Percentiles rank a stretch among this genome's conserved stretches.
These are phyloP conservation scores for Datura wrightii DNA, from an alignment of 257 asterid species.

Conservation along the genomic window DNA sequence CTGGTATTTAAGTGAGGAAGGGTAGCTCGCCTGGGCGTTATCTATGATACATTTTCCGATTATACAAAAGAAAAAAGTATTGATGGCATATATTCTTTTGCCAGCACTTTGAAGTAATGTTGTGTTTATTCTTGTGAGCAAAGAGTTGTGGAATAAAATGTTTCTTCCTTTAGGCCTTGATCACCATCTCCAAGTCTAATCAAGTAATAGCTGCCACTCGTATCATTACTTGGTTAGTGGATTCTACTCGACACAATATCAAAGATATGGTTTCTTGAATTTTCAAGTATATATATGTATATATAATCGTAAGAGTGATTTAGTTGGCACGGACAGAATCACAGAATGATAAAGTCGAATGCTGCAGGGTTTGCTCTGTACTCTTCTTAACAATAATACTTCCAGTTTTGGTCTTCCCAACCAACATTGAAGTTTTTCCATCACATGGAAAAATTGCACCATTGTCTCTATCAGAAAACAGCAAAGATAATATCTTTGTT, in stretches of 20 bases:
- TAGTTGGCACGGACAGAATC: not conserved
- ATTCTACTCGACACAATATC: conserved; percentile 35
- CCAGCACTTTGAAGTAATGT: conserved; percentile 12
- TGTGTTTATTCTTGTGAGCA: conserved; percentile 30
- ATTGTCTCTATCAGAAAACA: not conserved
- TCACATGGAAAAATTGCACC: not conserved
- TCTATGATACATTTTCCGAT: not conserved
- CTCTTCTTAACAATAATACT: not conserved
- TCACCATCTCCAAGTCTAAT: conserved; percentile 34
- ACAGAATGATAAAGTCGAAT: not conserved
- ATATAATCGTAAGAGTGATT: not conserved
- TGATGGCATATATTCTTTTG: conserved; percentile 27
- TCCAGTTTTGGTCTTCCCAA: not conserved
- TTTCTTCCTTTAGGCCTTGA: conserved; percentile 34
- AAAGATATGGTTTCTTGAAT: conserved; percentile 39
- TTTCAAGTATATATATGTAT: not conserved
- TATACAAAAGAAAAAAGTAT: not conserved
- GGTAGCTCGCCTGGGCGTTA: not conserved
- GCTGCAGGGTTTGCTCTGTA: not conserved
- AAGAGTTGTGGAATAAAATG: conserved; percentile 40
- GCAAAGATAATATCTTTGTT: not conserved
- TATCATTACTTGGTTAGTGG: conserved; percentile 38
- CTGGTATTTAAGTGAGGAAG: not conserved
- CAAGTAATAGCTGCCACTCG: conserved; percentile 38
- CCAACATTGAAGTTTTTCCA: not conserved